A percentile compares a stretch with the other conserved stretches of the same genome.
phyloP scores from a whole-genome alignment of 2,329 filamentous ascomycete species.

The Aureobasidium sp. region DNA sequence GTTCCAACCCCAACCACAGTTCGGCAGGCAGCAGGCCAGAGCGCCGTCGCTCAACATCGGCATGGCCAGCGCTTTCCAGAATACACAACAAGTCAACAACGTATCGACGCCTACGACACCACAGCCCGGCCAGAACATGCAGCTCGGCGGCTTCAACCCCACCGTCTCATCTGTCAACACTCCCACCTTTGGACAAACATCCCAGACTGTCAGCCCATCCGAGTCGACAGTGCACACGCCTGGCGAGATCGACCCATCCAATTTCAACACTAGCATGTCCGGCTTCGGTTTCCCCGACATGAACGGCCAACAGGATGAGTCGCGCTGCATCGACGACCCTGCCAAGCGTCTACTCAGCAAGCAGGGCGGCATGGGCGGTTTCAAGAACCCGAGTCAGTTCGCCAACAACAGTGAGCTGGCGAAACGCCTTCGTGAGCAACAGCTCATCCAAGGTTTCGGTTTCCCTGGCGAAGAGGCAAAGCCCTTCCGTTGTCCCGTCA shows the following conservation, averaged over 20 bases:
- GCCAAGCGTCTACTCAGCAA: constrained; percentile 84
- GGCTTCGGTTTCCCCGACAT: constrained; percentile 36
- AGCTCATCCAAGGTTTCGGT: constrained; percentile 42
- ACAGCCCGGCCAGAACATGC: constrained; percentile 56
- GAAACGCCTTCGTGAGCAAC: constrained; percentile 54
- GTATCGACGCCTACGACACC: constrained; percentile 83
- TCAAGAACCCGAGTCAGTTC: constrained; percentile 50
- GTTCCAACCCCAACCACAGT: constrained; percentile 40
- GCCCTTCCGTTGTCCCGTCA: constrained; percentile 94
- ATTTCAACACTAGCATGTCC: constrained; percentile 29
- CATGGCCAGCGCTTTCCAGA: constrained; percentile 59
- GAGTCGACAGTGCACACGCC: constrained; percentile 62
- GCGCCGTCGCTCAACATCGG: constrained; percentile 71
- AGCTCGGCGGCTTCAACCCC: constrained; percentile 74
- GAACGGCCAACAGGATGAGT: constrained; percentile 47
- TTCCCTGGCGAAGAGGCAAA: constrained; percentile 80
- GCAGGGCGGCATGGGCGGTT: constrained; percentile 55
- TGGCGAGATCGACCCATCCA: constrained; percentile 55
- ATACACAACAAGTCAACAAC: constrained; percentile 63
- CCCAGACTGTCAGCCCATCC: constrained; percentile 51
- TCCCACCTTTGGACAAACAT: constrained; percentile 69
- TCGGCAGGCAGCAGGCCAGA: constrained; percentile 46
- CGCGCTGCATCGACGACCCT: constrained; percentile 71
- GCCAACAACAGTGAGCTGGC: constrained; percentile 68
- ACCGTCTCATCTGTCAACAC: constrained; percentile 97